Evolutionary conservation across 2,329 filamentous ascomycete genomes (phyloP).

Genomic region (Fonsecaea nubica): DNA sequence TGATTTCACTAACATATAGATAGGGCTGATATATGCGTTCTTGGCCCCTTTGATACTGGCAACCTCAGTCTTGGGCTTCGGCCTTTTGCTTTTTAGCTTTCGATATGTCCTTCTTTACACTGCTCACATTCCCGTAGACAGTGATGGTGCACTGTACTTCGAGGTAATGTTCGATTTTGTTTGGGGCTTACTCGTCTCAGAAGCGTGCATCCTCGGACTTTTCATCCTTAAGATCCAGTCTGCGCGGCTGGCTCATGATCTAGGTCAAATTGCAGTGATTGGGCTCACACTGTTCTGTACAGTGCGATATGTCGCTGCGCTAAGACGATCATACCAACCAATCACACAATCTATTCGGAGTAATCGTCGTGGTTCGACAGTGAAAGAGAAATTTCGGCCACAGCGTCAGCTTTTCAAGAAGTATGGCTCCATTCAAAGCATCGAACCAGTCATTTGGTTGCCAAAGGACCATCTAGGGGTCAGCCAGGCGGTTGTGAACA

Average conservation of each 20-base stretch:
- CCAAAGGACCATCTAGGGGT: slow-evolving; percentile 3
- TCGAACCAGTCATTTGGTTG: slow-evolving; percentile 9
- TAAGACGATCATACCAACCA: slow-evolving; percentile 4
- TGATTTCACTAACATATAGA: slow-evolving; percentile 1
- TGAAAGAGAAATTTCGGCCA: too few species aligned
- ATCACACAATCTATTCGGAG: not conserved
- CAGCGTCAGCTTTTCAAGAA: too few species aligned
- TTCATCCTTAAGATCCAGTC: slow-evolving; percentile 17
- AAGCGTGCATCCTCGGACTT: slow-evolving; percentile 17
- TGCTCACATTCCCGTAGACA: slow-evolving; percentile 9
- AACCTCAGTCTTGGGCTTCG: slow-evolving; percentile 14
- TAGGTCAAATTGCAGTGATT: slow-evolving; percentile 12
- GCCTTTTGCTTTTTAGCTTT: slow-evolving; percentile 14
- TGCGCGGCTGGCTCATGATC: slow-evolving; percentile 1
- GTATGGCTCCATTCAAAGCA: slow-evolving; percentile 2
- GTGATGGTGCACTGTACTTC: slow-evolving; percentile 13
- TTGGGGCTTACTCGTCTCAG: slow-evolving; percentile 9
- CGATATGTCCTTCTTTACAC: slow-evolving; percentile 15
- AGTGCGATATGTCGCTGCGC: too few species aligned
- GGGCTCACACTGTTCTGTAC: slow-evolving; percentile 12
- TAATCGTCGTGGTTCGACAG: too few species aligned
- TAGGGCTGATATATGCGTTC: slow-evolving; percentile 18
- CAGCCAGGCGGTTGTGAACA: too few species aligned
- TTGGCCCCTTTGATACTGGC: slow-evolving; percentile 17
- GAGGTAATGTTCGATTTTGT: slow-evolving; percentile 11